Base-by-base conservation (phyloP, 2,329 filamentous ascomycete species). In the Colletotrichum sp. region DNA sequence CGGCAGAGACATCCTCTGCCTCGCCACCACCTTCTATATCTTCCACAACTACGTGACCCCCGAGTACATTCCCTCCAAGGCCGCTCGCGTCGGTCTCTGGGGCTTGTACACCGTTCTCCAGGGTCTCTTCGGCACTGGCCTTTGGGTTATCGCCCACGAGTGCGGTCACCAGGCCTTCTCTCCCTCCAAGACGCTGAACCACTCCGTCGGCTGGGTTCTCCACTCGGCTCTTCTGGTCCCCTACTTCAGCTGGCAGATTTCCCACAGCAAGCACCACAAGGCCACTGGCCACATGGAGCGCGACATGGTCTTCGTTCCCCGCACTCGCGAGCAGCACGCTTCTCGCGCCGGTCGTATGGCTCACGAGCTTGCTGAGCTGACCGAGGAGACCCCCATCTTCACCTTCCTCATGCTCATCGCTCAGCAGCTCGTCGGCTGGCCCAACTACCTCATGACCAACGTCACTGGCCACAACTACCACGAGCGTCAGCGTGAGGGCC, bases 241-340 rank as follows among this genome's bases (percentile, higher is more conserved):
- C 26, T 99, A 99, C 89, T 99, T 98, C 89, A 98, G 95, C 84
- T 99, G 97, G 97, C 98, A 99, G 89, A 96, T 99, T 87, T 98
- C 96, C 79, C 97, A 99, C 89, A 94, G 95, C 89, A 98, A 98
- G 92, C 97, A 99, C 90, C 97, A 99, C 94, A 99, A 99, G 92
- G 96, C 96, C 78, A 99, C 97, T 52, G 97, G 96, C 81, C 92
- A 99, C 90, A 93, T 99, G 88, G 96, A 98, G 87, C 95, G 96
- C 80, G 97, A 99, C 87, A 99, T 99, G 97, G 97, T 99, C 78
- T 99, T 98, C 84, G 90, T 99, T n/a, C 97, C 97, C 76, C 95
- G 95, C 87, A 98, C 96, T 72, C 93, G 96, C 75, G 92, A 97
- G 79, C 88, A 94, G 83, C 96, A 94, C 82, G 95, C 96, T 79